Evolutionary conservation across 805 yeast species (phyloP), one percentile per base, ranked within the genome.

Genomic region (Wickerhamomyces canadensis): DNA sequence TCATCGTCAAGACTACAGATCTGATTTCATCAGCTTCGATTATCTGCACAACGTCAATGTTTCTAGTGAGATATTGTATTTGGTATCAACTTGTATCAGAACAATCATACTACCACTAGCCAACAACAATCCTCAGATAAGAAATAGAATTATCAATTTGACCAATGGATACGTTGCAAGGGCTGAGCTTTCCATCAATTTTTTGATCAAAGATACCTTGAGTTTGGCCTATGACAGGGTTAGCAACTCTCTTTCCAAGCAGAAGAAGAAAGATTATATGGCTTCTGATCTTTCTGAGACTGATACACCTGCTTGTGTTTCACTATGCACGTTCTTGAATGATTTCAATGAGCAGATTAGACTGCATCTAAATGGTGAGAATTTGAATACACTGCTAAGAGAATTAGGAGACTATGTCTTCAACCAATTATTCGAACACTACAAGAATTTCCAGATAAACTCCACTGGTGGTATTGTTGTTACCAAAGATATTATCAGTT

Each of bases 381-480:
- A 84, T 51, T 56, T 78, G 40, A 62, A 60, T 23, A 64, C 67
- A 15, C 67, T 81, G 16, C 55, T 84, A 31, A 59, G 61, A 9
- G 76, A 72, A 35, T 62, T 84, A 9, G 93, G 94, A 2, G 57
- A 67, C 37, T 69, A 68, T 18, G 65, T 83, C 27, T 70, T 82
- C 48, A 68, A 68, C 19, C 65, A 75, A 31, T 61, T 91, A 33
- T 64, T 86, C 48, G 74, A 69, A 19, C 96, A 89, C 55, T 80
- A 81, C 57, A 78, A 79, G 42, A 83, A 79, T 51, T 84, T 76
- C 55, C 77, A 75, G 28, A 85, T 89, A 45, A 84, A 77, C 48
- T 78, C 87, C 2, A 75, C 79, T 6, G 98, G 97, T 36, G 96
- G 95, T 22, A 69, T 81, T 42, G 76, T 83, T 12, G 72, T 86